These are phyloP conservation scores for Claviceps africana DNA, from an alignment of 2,329 filamentous ascomycete genomes.

Conservation along the genomic window DNA sequence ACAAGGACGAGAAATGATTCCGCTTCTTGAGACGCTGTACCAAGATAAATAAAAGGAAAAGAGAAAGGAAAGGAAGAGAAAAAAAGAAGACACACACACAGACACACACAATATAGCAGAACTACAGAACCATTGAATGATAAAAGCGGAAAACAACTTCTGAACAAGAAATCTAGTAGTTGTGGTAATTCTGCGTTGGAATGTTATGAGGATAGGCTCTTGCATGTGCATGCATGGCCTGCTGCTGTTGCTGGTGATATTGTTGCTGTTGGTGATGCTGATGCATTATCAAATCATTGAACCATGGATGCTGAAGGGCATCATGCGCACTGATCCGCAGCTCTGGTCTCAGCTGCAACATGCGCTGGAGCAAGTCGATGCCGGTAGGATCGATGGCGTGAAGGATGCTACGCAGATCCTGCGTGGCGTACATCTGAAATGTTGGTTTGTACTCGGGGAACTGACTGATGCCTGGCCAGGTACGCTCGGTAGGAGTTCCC, in stretches of 20 bases:
- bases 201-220: conserved; percentile 25
- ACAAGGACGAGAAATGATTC: neutral
- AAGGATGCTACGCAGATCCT: conserved; percentile 74
- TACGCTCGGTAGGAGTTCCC: conserved; percentile 90
- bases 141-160: neutral
- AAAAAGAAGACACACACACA: neutral
- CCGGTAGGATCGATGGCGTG: conserved; percentile 81
- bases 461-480: conserved; percentile 88
- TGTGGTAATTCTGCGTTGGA: conserved; percentile 24
- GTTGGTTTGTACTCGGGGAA: conserved; percentile 97
- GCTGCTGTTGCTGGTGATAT: conserved; percentile 12
- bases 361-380: conserved; percentile 73
- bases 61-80: neutral
- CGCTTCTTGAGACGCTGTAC: neutral
- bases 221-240: conserved; percentile 28
- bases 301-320: conserved; percentile 85
- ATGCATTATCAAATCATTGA: conserved; percentile 55
- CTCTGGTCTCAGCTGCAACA: conserved; percentile 88
- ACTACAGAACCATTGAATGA: neutral
- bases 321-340: conserved; percentile 78
- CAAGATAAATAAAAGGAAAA: neutral
- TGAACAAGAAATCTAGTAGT: conserved; percentile 16
- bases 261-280: conserved; percentile 32
- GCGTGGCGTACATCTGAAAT: conserved; percentile 87
- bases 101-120: neutral